Percentiles rank a stretch among this genome's conserved stretches.
Evolutionary conservation across 192 early-diverging fungal genomes (phyloP).

Genomic region (Coemansia sp.): DNA sequence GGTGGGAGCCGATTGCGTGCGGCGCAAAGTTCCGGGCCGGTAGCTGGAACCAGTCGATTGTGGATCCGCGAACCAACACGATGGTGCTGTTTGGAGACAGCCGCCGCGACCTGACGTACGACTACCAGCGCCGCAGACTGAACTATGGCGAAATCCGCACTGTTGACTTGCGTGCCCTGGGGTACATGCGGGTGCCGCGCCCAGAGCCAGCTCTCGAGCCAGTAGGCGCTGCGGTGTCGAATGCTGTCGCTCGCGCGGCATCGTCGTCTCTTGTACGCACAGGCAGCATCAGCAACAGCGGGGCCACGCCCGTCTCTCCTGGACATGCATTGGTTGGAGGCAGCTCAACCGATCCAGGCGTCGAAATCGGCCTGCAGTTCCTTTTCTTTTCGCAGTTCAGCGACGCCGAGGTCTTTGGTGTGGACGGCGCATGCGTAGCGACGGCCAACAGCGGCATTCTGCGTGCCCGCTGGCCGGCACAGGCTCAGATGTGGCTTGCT

Average conservation of each 20-base stretch:
- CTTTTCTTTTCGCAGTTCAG: conserved; percentile 46
- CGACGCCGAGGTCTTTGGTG: conserved; percentile 40
- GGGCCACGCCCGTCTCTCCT: background rate
- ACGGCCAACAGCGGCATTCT: conserved; percentile 49
- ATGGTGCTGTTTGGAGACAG: conserved; percentile 76
- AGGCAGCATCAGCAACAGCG: conserved; percentile 15
- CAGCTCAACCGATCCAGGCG: conserved; percentile 15
- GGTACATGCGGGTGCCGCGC: conserved; percentile 57
- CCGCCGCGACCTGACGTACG: conserved; percentile 66
- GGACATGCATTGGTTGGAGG: background rate
- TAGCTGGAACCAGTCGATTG: conserved; percentile 77
- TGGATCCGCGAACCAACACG: conserved; percentile 65
- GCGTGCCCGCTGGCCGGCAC: conserved; percentile 50
- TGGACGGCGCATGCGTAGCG: conserved; percentile 29
- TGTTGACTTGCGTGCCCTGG: conserved; percentile 75
- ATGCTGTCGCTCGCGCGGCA: conserved; percentile 25
- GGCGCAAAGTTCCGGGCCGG: conserved; percentile 69
- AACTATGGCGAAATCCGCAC: conserved; percentile 78
- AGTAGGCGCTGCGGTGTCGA: conserved; percentile 28
- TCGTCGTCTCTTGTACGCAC: conserved; percentile 2
- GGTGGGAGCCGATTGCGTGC: conserved; percentile 71
- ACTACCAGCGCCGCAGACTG: conserved; percentile 77
- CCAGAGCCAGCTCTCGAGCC: conserved; percentile 36
- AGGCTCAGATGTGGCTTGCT: conserved; percentile 42
- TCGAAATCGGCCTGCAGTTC: conserved; percentile 50